A percentile compares a stretch with the other conserved stretches of the same genome.
These are phyloP conservation scores for Stereum hirsutum DNA, from an alignment of 1,284 basidiomycete genomes.

Conservation along the genomic window DNA sequence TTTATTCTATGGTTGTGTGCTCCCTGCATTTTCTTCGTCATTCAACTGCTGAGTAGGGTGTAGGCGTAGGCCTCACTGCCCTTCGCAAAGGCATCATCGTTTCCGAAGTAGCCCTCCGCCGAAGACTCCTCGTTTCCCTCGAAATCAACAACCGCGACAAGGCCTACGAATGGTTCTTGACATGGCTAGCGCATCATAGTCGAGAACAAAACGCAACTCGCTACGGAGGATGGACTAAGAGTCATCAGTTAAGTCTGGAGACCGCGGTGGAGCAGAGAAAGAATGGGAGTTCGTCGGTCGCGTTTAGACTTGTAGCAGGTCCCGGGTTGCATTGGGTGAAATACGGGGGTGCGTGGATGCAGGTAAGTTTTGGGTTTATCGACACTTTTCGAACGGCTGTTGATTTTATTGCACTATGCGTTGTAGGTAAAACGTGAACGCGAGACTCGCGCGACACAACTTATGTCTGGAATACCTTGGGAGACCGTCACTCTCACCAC, in stretches of 20 bases:
- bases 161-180: slow-evolving; percentile 94
- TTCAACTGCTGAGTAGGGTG: slow-evolving; percentile 70
- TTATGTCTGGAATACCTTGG: slow-evolving; percentile 92
- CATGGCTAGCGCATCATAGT: slow-evolving; percentile 85
- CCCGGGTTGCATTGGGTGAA: slow-evolving; percentile 93
- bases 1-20: too few species aligned
- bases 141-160: slow-evolving; percentile 97
- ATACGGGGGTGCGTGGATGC: slow-evolving; percentile 91
- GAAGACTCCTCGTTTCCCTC: slow-evolving; percentile 88
- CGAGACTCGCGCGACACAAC: slow-evolving; percentile 87
- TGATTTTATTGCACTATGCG: background rate
- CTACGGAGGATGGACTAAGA: slow-evolving; percentile 49
- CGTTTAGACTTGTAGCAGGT: slow-evolving; percentile 92
- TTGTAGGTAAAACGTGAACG: slow-evolving; percentile 86
- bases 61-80: slow-evolving; percentile 75
- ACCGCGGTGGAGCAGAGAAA: slow-evolving; percentile 82
- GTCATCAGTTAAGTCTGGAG: slow-evolving; percentile 93
- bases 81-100: slow-evolving; percentile 67
- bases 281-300: slow-evolving; percentile 80
- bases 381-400: background rate
- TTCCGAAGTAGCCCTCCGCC: slow-evolving; percentile 69
- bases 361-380: slow-evolving; percentile 41
- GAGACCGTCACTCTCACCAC: slow-evolving; percentile 96
- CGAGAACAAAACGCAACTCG: slow-evolving; percentile 25
- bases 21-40: too few species aligned